These are phyloP conservation scores for Avena insularis DNA, from an alignment of 176 grass and related monocot species.

Conservation along the genomic window DNA sequence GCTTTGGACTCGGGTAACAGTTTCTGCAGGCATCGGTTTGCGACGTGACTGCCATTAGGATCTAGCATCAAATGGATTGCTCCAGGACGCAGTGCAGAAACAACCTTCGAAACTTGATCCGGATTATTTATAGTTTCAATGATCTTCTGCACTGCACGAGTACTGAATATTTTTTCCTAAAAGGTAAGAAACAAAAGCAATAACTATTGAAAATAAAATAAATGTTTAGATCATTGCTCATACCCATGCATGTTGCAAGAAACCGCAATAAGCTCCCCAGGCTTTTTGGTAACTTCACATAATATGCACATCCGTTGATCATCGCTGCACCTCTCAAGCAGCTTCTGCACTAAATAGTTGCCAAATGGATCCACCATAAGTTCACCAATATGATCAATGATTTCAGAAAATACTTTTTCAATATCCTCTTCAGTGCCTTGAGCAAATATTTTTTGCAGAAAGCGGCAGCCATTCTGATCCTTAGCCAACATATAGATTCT, in stretches of 20 bases:
- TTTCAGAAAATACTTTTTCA: constrained; percentile 63
- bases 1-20: constrained; percentile 59
- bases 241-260: constrained; percentile 93
- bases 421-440: constrained; percentile 65
- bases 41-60: constrained; percentile 77
- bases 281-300: constrained; percentile 69
- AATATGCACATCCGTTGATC: constrained; percentile 61
- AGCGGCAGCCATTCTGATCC: constrained; percentile 69
- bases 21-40: constrained; percentile 65
- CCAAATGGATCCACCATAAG: constrained; percentile 76
- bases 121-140: constrained; percentile 64
- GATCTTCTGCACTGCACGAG: constrained; percentile 83
- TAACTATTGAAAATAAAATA: constrained; percentile 20
- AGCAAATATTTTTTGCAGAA: constrained; percentile 64
- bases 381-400: constrained; percentile 72
- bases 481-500: constrained; percentile 69
- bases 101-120: constrained; percentile 57
- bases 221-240: constrained; percentile 37
- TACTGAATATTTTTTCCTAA: constrained; percentile 53
- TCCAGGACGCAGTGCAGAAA: constrained; percentile 60
- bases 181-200: constrained; percentile 29
- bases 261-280: constrained; percentile 57
- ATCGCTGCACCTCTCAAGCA: constrained; percentile 67
- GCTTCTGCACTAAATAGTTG: constrained; percentile 77
- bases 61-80: constrained; percentile 69